Base-by-base conservation (phyloP, 176 grass and related monocot species). In the Bromus sterilis region DNA sequence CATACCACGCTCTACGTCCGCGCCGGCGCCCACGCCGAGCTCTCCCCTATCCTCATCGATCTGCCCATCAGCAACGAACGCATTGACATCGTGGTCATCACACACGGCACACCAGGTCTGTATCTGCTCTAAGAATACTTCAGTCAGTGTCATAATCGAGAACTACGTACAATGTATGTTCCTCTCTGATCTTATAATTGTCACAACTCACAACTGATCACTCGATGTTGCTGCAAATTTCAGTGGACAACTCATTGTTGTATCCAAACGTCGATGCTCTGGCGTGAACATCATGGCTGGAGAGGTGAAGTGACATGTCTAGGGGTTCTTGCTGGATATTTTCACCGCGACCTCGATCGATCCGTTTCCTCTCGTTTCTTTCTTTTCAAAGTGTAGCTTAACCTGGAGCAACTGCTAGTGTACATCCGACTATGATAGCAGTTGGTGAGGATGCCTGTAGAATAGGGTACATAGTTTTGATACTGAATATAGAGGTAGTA, bases 21-120 rank as follows among this genome's bases (percentile, higher is more conserved):
- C 70, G 70, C 70, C 4, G 70, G 70, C 9, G 42, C 15, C 0
- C 24, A 20, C 61, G 76, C 76, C 0, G 49, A 36, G 2, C 61
- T 89, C 70, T 80, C 37, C 20, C 87, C 82, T 5, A 60, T 89
- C 16, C 81, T 75, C 69, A 37, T 89, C 70, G 82, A 80, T 70
- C 82, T 84, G 3, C 87, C 81, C 18, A 41, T 84, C 60, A 77
- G 82, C 48, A 89, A 84, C 70, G 62, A 89, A 10, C 26, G 42
- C 26, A 12, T 73, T 26, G 70, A 73, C 70, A 73, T 73, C 43
- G 70, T 73, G 26, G 29, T 73, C 42, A 48, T 73, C 70, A 49
- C 70, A 15, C 70, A 73, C 42, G 70, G 42, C 13, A 73, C 87
- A 33, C 60, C 41, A 69, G 82, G 87, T 88, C 3, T 80, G 61